A percentile compares a stretch with the other conserved stretches of the same genome.
Conservation (phyloP, 139 green algal species). For the Tetradesmus lagerheimii region DNA sequence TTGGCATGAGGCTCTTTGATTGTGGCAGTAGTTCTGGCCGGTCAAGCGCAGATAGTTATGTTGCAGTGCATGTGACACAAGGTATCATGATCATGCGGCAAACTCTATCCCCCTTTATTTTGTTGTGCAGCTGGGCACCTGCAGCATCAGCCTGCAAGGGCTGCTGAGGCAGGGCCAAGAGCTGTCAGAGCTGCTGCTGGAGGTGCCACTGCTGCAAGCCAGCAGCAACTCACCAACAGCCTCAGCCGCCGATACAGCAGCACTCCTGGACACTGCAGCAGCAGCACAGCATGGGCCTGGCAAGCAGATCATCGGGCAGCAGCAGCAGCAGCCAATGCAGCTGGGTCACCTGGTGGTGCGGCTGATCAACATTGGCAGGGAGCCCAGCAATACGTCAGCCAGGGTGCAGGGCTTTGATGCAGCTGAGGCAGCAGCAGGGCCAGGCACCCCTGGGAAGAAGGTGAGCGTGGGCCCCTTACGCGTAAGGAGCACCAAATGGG, state of each 20-base stretch:
- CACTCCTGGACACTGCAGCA: background rate
- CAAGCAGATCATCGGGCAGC: background rate
- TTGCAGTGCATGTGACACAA: too few relatives aligned
- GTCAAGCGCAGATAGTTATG: too few relatives aligned
- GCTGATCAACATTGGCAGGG: conserved; percentile 62
- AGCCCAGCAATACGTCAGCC: conserved; percentile 48
- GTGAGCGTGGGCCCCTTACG: conserved; percentile 24
- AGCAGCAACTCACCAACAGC: conserved; percentile 7
- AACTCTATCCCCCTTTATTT: too few relatives aligned
- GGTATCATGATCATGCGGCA: too few relatives aligned
- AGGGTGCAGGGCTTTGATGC: conserved; percentile 41
- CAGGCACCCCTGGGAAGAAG: conserved; percentile 29
- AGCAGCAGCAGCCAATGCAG: background rate
- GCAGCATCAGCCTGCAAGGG: conserved; percentile 56
- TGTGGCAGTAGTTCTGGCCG: too few relatives aligned
- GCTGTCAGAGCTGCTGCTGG: conserved; percentile 66
- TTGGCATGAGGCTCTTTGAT: too few relatives aligned
- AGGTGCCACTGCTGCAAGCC: conserved; percentile 68
- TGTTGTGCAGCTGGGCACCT: conserved; percentile 67
- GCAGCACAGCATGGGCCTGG: background rate
- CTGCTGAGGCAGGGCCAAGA: conserved; percentile 77
- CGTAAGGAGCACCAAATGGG: too few relatives aligned
- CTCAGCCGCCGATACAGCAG: background rate
- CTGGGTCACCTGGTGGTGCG: conserved; percentile 53
- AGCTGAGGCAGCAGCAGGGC: background rate